phyloP scores from a whole-genome alignment of 257 asterid genomes.

The Plectranthus barbatus region DNA sequence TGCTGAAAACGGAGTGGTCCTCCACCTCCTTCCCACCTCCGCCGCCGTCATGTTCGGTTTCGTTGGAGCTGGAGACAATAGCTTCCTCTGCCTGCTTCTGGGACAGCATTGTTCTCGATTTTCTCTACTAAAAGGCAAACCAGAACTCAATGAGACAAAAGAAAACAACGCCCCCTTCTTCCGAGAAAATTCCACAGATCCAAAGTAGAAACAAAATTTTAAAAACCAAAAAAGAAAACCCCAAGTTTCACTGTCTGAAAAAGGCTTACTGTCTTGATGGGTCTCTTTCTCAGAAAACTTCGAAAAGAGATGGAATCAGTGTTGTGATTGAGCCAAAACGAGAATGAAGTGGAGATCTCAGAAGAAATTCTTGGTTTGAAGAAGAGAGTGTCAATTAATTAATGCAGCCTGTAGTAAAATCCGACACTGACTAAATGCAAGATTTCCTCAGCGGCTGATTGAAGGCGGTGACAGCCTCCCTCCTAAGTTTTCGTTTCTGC shows the following conservation, averaged over 20 bases:
- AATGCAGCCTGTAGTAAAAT: slow-evolving; percentile 13
- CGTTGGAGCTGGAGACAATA: slow-evolving; percentile 59
- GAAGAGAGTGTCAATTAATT: background rate
- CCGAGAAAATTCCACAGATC: slow-evolving; percentile 35
- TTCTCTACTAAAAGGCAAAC: background rate
- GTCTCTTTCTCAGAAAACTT: slow-evolving; percentile 13
- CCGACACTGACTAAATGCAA: slow-evolving; percentile 9
- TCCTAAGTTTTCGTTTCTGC: too few species aligned
- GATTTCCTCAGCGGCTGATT: slow-evolving; percentile 13
- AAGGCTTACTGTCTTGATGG: slow-evolving; percentile 11
- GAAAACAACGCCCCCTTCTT: background rate
- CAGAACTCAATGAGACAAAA: slow-evolving; percentile 20
- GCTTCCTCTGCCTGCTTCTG: slow-evolving; percentile 92
- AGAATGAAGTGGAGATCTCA: background rate
- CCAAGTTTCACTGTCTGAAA: slow-evolving; percentile 19
- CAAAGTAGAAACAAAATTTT: slow-evolving; percentile 4
- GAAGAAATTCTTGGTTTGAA: background rate
- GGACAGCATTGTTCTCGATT: slow-evolving; percentile 47
- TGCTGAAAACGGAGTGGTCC: slow-evolving; percentile 48
- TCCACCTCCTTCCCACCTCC: slow-evolving; percentile 33
- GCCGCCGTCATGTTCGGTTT: slow-evolving; percentile 37
- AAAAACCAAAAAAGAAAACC: background rate
- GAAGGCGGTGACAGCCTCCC: too few species aligned
- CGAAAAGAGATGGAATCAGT: too few species aligned
- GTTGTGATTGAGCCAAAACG: slow-evolving; percentile 11